These are phyloP conservation scores for Saccharomyces hybrid DNA, from an alignment of 1,139 yeast genomes.

Conservation along the genomic window DNA sequence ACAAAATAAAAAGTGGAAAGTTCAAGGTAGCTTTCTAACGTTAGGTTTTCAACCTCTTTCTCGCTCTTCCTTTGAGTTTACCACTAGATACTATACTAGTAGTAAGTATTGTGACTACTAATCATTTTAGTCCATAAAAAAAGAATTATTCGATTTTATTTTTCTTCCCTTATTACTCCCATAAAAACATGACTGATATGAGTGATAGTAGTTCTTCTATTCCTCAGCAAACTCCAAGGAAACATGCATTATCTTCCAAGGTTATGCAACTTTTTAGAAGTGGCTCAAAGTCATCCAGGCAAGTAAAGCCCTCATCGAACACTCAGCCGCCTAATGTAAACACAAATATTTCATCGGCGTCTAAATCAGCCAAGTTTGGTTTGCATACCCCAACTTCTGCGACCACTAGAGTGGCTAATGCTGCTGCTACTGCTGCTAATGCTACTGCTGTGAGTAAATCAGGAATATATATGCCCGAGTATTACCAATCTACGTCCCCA, in stretches of 20 bases:
- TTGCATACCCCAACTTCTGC: not conserved
- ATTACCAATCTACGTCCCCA: not conserved
- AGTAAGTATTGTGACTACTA: not conserved
- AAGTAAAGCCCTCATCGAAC: not conserved
- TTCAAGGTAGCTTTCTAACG: not conserved
- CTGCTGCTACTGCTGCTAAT: not conserved
- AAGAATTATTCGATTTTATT: not conserved
- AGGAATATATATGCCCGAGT: not conserved
- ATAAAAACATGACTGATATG: not conserved
- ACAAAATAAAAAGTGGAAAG: not conserved
- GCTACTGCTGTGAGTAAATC: not conserved
- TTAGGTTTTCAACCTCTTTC: not conserved
- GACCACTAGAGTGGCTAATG: not conserved
- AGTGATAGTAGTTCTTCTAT: not conserved
- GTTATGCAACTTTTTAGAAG: constrained; percentile 4
- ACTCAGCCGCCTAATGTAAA: not conserved
- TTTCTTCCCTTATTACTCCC: not conserved
- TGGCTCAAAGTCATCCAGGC: constrained; percentile 1
- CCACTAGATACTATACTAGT: not conserved
- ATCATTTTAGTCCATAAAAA: not conserved
- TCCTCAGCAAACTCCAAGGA: constrained; percentile 1
- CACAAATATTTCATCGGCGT: not conserved
- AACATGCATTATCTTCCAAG: constrained; percentile 1
- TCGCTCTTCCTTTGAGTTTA: not conserved
- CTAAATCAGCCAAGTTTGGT: not conserved